Evolutionary conservation across 331 rosid genomes (phyloP).

Genomic region (Rhamnella rubrinervis): DNA sequence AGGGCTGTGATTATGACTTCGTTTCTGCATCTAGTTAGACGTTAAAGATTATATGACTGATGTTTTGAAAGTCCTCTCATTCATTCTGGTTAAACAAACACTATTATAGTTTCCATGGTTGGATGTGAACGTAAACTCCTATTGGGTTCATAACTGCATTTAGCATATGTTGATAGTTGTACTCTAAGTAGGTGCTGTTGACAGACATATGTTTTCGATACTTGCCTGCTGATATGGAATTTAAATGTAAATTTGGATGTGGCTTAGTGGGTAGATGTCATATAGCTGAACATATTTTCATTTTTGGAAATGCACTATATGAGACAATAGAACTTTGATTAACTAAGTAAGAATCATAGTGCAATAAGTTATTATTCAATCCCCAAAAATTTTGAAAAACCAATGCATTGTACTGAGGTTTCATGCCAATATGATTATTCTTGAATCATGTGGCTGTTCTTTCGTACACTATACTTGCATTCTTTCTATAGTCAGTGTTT

Average conservation of each 20-base stretch:
- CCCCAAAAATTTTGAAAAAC: too few relatives aligned
- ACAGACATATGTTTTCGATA: not conserved
- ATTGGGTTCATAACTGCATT: too few relatives aligned
- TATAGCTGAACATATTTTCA: not conserved
- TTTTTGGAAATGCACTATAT: conserved; percentile 2
- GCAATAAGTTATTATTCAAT: too few relatives aligned
- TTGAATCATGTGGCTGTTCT: too few relatives aligned
- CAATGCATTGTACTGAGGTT: too few relatives aligned
- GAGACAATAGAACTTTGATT: not conserved
- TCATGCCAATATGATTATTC: too few relatives aligned
- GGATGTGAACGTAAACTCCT: too few relatives aligned
- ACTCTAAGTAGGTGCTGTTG: not conserved
- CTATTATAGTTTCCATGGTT: too few relatives aligned
- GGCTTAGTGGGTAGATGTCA: not conserved
- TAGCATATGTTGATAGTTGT: too few relatives aligned
- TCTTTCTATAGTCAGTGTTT: too few relatives aligned
- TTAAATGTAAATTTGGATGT: not conserved
- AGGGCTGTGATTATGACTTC: not conserved
- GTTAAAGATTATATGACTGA: not conserved
- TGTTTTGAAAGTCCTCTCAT: not conserved
- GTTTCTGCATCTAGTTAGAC: not conserved
- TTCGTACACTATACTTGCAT: too few relatives aligned
- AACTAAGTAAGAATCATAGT: too few relatives aligned
- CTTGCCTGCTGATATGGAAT: not conserved
- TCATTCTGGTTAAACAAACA: not conserved